Evolutionary conservation across 2,329 filamentous ascomycete species (phyloP).

Genomic region (Fusarium cyanostomum): DNA sequence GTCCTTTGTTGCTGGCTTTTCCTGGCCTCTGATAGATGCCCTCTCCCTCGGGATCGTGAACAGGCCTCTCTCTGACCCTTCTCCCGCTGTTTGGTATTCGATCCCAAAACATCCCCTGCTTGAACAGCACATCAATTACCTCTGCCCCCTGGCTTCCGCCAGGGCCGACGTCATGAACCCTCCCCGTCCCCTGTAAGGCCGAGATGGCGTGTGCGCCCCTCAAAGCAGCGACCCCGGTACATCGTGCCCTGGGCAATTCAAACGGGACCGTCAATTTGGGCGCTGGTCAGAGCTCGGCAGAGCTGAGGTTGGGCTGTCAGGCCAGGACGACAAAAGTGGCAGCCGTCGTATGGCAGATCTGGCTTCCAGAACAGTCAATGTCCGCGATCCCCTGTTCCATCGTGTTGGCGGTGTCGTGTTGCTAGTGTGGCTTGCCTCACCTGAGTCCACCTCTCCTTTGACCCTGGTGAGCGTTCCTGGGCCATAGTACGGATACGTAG

Average conservation of each 20-base stretch:
- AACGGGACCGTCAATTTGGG: constrained; percentile 37
- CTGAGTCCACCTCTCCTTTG: constrained; percentile 31
- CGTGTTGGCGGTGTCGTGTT: constrained; percentile 35
- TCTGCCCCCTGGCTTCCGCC: constrained; percentile 19
- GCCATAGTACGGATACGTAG: constrained; percentile 15
- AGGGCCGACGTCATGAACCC: constrained; percentile 42
- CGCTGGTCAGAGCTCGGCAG: constrained; percentile 35
- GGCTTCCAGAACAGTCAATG: constrained; percentile 39
- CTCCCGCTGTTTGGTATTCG: constrained; percentile 31
- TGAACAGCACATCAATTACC: constrained; percentile 33
- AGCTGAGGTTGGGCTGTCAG: constrained; percentile 37
- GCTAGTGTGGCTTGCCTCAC: constrained; percentile 43
- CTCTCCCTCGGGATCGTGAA: constrained; percentile 41
- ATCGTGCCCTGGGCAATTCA: constrained; percentile 28
- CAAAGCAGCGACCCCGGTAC: constrained; percentile 24
- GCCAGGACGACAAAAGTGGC: constrained; percentile 23
- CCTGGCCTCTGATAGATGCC: constrained; percentile 32
- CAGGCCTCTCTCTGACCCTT: constrained; percentile 43
- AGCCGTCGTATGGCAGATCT: constrained; percentile 39
- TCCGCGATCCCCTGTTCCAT: constrained; percentile 30
- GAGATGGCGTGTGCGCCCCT: constrained; percentile 40
- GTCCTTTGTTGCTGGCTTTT: constrained; percentile 17
- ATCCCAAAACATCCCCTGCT: constrained; percentile 29
- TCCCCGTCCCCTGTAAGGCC: constrained; percentile 35
- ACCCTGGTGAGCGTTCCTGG: constrained; percentile 24